Conservation (phyloP, 768 basidiomycete species). For the Termitomyces heimii region DNA sequence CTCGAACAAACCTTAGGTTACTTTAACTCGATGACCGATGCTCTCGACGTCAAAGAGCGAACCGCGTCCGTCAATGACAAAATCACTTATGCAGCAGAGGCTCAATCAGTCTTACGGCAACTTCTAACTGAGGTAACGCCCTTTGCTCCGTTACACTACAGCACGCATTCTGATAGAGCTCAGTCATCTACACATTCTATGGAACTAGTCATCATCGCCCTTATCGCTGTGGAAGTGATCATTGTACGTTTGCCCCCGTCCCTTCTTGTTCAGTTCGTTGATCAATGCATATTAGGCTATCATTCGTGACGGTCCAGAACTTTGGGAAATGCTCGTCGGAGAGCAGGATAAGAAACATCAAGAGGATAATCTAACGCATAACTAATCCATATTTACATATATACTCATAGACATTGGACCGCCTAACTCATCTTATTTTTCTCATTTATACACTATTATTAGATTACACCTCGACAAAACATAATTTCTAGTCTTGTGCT, state of each 20-base stretch:
- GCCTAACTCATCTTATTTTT: not conserved
- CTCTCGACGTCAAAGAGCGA: slow-evolving; percentile 81
- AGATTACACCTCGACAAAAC: no score
- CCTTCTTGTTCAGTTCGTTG: not conserved
- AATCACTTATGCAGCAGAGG: slow-evolving; percentile 85
- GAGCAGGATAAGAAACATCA: slow-evolving; percentile 18
- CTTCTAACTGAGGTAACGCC: slow-evolving; percentile 72
- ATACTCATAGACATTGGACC: not conserved
- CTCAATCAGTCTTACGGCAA: slow-evolving; percentile 86
- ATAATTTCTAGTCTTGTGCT: no score
- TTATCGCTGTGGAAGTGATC: slow-evolving; percentile 93
- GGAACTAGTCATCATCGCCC: slow-evolving; percentile 91
- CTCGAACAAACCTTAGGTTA: slow-evolving; percentile 39
- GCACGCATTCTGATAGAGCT: slow-evolving; percentile 3
- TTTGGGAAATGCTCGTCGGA: slow-evolving; percentile 53
- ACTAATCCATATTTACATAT: not conserved
- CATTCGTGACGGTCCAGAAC: slow-evolving; percentile 73
- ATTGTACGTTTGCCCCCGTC: slow-evolving; percentile 50
- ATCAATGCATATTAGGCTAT: slow-evolving; percentile 43
- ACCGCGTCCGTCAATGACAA: slow-evolving; percentile 86
- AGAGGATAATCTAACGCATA: not conserved
- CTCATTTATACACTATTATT: no score
- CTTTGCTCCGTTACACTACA: not conserved
- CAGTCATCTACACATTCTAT: slow-evolving; percentile 88
- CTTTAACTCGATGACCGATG: slow-evolving; percentile 80